phyloP scores from a whole-genome alignment of 225 moss, liverwort and hornwort species.

The Asterella californica region DNA sequence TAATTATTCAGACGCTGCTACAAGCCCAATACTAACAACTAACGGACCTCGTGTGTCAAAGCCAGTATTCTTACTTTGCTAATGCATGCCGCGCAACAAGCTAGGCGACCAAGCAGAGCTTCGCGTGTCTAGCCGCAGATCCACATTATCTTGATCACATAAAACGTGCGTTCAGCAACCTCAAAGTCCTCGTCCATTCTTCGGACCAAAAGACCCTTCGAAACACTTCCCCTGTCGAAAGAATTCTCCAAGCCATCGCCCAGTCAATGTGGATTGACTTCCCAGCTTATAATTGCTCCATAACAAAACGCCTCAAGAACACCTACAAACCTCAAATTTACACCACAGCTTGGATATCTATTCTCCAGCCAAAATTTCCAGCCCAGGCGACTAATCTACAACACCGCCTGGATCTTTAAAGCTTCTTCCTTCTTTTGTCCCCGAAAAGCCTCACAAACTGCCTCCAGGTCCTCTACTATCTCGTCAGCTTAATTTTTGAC shows the following conservation, averaged over 20 bases:
- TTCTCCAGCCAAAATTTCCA: not conserved
- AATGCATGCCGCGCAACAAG: not conserved
- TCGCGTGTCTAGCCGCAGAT: conserved; percentile 2
- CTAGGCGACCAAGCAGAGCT: not conserved
- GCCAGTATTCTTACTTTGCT: conserved; percentile 9
- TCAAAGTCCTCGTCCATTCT: conserved; percentile 6
- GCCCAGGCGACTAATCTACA: not conserved
- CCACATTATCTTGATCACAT: not conserved
- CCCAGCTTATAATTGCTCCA: not conserved
- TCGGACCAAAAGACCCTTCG: not conserved
- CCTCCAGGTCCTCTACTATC: not conserved
- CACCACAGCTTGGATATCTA: not conserved
- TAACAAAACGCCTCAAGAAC: not conserved
- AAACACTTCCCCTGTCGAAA: not conserved
- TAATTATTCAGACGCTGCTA: not conserved
- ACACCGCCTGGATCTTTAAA: not conserved
- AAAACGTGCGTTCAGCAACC: not conserved
- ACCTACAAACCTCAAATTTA: conserved; percentile 5
- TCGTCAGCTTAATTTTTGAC: not conserved
- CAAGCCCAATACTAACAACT: not conserved
- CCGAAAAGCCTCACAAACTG: not conserved
- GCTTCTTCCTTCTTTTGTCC: not conserved
- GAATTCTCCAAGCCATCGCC: not conserved
- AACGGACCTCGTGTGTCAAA: not conserved
- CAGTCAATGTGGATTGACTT: not conserved